A percentile compares a stretch with the other conserved stretches of the same genome.
Evolutionary conservation across 2,329 filamentous ascomycete species (phyloP).

Genomic region (Hawksworthiomyces lignivorus): DNA sequence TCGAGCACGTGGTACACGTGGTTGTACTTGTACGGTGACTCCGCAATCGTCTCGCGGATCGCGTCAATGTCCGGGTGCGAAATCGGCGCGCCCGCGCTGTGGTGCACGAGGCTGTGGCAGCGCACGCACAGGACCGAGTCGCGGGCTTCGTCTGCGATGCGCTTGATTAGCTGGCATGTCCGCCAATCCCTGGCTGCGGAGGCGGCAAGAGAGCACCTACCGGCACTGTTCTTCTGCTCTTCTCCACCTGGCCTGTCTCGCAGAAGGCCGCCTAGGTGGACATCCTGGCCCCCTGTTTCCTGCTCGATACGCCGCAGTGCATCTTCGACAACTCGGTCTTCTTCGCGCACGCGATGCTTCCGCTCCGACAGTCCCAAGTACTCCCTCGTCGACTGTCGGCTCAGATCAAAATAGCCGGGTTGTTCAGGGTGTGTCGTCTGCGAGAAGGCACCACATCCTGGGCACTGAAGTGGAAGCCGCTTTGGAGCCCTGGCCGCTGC

Average conservation of each 20-base stretch:
- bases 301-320: conserved; percentile 35
- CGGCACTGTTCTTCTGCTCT: not conserved
- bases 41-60: conserved; percentile 74
- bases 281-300: conserved; percentile 35
- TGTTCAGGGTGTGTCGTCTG: conserved; percentile 45
- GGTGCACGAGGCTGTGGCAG: conserved; percentile 75
- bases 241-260: not conserved
- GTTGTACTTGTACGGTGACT: conserved; percentile 84
- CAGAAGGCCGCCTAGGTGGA: conserved; percentile 33
- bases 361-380: conserved; percentile 34
- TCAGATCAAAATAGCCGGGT: conserved; percentile 51
- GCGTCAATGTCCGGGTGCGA: conserved; percentile 74
- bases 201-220: too few species aligned
- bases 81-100: conserved; percentile 64
- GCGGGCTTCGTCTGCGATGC: not conserved
- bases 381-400: conserved; percentile 41
- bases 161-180: not conserved
- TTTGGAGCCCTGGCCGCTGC: conserved; percentile 1
- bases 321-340: conserved; percentile 41
- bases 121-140: conserved; percentile 66
- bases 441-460: conserved; percentile 57
- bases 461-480: conserved; percentile 48
- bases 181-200: too few species aligned
- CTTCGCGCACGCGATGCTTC: conserved; percentile 18
- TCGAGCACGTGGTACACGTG: conserved; percentile 94